phyloP scores from a whole-genome alignment of 345 rosid genomes.

The Trapa bicornis region DNA sequence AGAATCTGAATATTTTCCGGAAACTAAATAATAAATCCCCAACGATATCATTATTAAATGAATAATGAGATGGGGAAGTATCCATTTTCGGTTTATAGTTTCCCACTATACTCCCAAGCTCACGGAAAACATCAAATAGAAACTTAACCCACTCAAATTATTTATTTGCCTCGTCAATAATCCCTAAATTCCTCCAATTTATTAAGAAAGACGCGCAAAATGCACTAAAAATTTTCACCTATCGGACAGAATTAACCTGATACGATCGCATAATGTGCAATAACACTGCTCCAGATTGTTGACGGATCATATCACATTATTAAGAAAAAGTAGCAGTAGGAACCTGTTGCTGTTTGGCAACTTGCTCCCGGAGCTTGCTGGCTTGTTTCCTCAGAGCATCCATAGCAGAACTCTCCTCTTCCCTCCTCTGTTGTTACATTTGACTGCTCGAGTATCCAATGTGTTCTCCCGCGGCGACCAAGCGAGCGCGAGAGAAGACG shows the following conservation, averaged over 20 bases:
- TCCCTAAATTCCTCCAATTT: neutral
- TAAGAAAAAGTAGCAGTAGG: neutral
- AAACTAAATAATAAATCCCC: neutral
- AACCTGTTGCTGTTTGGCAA: constrained; percentile 83
- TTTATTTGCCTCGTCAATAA: neutral
- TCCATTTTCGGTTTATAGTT: neutral
- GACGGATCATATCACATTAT: neutral
- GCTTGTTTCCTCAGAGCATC: constrained; percentile 91
- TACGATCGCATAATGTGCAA: neutral
- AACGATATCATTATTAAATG: neutral
- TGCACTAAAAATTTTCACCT: neutral
- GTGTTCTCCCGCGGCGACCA: neutral
- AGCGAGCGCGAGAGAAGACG: constrained; percentile 1
- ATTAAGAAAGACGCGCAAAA: neutral
- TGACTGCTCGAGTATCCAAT: neutral
- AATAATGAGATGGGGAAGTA: neutral
- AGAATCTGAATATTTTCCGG: neutral
- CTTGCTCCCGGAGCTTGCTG: constrained; percentile 85
- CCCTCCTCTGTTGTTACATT: too few relatives aligned
- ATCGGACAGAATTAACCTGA: neutral
- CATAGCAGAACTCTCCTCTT: constrained; percentile 22
- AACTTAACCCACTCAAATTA: neutral
- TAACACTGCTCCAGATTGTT: neutral
- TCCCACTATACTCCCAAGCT: neutral
- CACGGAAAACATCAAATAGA: neutral